Base-by-base conservation (phyloP, 2,329 filamentous ascomycete species). In the Penicillium sp. region DNA sequence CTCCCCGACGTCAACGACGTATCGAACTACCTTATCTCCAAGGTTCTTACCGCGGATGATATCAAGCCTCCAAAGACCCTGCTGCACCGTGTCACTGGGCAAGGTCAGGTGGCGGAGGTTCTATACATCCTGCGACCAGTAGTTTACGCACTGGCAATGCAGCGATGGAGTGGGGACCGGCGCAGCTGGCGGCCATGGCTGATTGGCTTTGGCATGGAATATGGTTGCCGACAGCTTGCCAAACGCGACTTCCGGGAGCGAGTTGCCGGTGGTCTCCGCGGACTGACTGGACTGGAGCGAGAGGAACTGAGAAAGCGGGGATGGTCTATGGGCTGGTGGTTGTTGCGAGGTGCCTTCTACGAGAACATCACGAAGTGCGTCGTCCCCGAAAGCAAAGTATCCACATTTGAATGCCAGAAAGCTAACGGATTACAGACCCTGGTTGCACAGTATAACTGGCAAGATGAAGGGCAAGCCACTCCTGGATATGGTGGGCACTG, bases 271-370 rank as follows among this genome's bases (percentile, higher is more conserved):
- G 89, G 92, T 33, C 81, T 95, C 63, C 85, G 91, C 53, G 93
- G 86, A 0, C 73, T 95, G 35, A 97, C 94, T 26, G 87, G 90
- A 8, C 82, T 99, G 19, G 95, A 99, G 79, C 87, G 89, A 59
- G 94, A 97, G 68, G 94, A 98, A 80, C 87, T 96, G 83, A 88
- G 84, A 73, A 93, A 92, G 78, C 85, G 95, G 65, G 93, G 91
- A 42, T 96, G 93, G 92, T 88, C 87, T 1, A 89, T 97, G 82
- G 90, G 88, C 22, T 98, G 95, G 94, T 99, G 95, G 95, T 80
- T 85, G 28, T 95, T 99, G 92, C 87, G 94, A 62, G 94, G 95
- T n/a, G 93, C 93, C 2, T 96, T 96, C 70, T 99, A 99, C 78
- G 92, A 98, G 78, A 92, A 93, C 70, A 84, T 97, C 62, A 96